Evolutionary conservation across 768 basidiomycete genomes (phyloP).

Genomic region (Lanmaoa rubissima): DNA sequence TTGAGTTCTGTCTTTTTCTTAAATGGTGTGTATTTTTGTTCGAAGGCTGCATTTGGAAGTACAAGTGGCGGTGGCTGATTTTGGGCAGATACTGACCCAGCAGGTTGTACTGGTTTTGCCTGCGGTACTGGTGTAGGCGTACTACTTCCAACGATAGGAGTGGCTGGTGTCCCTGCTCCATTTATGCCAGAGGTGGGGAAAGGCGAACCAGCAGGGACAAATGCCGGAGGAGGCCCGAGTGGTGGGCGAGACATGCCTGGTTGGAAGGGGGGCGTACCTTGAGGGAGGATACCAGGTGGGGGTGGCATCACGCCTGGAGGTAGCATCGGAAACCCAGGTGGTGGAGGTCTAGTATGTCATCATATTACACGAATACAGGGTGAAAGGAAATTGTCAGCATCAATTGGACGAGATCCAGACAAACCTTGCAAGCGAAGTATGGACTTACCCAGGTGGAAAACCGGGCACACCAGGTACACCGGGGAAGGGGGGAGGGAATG

Average conservation of each 20-base stretch:
- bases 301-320: conserved; percentile 40
- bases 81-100: conserved; percentile 24
- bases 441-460: conserved; percentile 57
- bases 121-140: conserved; percentile 19
- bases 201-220: conserved; percentile 34
- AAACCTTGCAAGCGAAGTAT: conserved; percentile 11
- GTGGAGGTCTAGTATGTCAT: conserved; percentile 39
- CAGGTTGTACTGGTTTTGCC: conserved; percentile 11
- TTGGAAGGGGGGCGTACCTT: conserved; percentile 37
- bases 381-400: conserved; percentile 20
- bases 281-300: conserved; percentile 36
- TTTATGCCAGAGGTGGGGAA: conserved; percentile 26
- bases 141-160: conserved; percentile 23
- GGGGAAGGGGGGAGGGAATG: conserved; percentile 41
- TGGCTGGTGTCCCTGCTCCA: conserved; percentile 16
- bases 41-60: conserved; percentile 55
- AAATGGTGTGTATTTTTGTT: conserved; percentile 68
- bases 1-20: conserved; percentile 77
- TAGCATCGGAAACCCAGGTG: conserved; percentile 54
- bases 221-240: conserved; percentile 36
- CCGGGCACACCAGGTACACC: conserved; percentile 47
- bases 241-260: conserved; percentile 38
- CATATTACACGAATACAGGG: conserved; percentile 6
- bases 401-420: conserved; percentile 13
- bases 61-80: conserved; percentile 31